phyloP scores from a whole-genome alignment of 2,329 filamentous ascomycete species.

The Aquanectria penicillioides region DNA sequence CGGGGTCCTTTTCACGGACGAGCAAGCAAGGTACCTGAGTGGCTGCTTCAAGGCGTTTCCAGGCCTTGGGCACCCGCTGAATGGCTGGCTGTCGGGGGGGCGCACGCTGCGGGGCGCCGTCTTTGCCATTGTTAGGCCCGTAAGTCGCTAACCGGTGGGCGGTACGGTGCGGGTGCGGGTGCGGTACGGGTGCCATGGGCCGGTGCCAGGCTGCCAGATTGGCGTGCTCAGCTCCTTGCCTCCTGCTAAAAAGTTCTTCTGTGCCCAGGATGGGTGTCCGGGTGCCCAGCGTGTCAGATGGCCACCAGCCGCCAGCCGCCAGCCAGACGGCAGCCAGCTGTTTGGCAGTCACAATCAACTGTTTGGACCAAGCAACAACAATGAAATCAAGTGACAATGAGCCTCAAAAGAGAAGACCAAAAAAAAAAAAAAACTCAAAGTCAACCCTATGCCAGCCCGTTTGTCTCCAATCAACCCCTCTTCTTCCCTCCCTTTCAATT shows the following conservation, averaged over 20 bases:
- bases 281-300: no score
- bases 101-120: constrained; percentile 4
- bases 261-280: no score
- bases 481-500: constrained; percentile 22
- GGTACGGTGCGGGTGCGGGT: constrained; percentile 21
- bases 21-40: constrained; percentile 1
- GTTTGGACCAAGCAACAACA: not conserved
- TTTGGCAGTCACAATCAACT: constrained; percentile 6
- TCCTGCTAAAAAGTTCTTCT: not conserved
- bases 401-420: not conserved
- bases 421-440: not conserved
- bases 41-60: constrained; percentile 9
- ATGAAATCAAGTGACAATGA: not conserved
- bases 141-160: constrained; percentile 14
- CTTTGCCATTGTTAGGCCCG: constrained; percentile 9
- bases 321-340: constrained; percentile 7
- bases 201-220: constrained; percentile 1
- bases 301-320: no score
- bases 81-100: constrained; percentile 5
- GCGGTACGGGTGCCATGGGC: constrained; percentile 13
- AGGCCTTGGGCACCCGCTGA: constrained; percentile 3
- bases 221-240: constrained; percentile 7
- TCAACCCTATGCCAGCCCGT: no score
- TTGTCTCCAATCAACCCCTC: constrained; percentile 16
- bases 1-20: no score